phyloP scores from a whole-genome alignment of 495 filamentous ascomycete species.

The Hyaloscypha variabilis region DNA sequence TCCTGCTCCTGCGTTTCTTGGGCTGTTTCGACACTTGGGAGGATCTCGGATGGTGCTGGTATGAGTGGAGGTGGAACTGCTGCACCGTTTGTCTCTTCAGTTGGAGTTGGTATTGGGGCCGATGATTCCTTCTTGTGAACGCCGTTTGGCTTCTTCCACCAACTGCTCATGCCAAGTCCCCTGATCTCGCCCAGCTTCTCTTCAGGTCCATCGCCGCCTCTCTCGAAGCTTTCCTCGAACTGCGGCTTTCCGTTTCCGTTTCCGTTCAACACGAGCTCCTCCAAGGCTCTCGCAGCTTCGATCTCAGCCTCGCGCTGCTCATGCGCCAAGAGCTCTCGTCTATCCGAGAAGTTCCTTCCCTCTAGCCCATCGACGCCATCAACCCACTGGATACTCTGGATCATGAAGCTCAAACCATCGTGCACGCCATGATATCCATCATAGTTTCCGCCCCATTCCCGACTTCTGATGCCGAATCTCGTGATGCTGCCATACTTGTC shows the following conservation, averaged over 20 bases:
- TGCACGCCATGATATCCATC: conserved; percentile 75
- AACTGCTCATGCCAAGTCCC: conserved; percentile 24
- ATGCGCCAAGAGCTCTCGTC: conserved; percentile 22
- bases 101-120: background rate
- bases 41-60: background rate
- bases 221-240: conserved; percentile 27
- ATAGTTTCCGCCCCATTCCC: conserved; percentile 71
- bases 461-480: conserved; percentile 77
- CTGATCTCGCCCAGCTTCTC: conserved; percentile 19
- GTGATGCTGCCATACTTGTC: conserved; percentile 74
- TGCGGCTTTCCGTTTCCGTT: conserved; percentile 3
- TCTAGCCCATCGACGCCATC: conserved; percentile 60
- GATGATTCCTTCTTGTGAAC: background rate
- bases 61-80: background rate
- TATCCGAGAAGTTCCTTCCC: conserved; percentile 18
- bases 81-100: background rate
- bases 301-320: conserved; percentile 24
- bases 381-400: conserved; percentile 77
- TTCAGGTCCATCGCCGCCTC: conserved; percentile 7
- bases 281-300: conserved; percentile 21
- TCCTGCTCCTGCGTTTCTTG: background rate
- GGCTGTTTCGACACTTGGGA: background rate
- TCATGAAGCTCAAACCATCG: conserved; percentile 88
- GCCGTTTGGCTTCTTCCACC: conserved; percentile 20
- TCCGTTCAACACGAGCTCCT: conserved; percentile 15